Evolutionary conservation across 1,284 basidiomycete species (phyloP).

Genomic region (Grifola frondosa): DNA sequence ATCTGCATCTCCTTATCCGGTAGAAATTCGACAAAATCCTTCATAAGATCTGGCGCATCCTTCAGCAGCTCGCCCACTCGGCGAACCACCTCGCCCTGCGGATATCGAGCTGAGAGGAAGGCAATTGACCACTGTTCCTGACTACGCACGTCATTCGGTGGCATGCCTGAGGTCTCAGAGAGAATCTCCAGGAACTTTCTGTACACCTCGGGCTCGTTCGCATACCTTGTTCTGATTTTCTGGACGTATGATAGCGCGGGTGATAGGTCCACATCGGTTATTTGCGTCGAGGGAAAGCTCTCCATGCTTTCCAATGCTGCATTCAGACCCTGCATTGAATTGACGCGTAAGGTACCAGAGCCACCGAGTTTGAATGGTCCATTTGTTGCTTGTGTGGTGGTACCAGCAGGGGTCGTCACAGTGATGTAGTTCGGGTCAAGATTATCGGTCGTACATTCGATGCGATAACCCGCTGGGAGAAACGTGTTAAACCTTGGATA

Average conservation of each 20-base stretch:
- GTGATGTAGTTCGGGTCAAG: slow-evolving; percentile 68
- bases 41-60: slow-evolving; percentile 85
- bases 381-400: slow-evolving; percentile 40
- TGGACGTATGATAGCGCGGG: slow-evolving; percentile 94
- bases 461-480: slow-evolving; percentile 91
- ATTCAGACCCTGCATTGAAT: too few species aligned
- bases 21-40: slow-evolving; percentile 91
- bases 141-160: slow-evolving; percentile 68
- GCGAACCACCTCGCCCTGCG: slow-evolving; percentile 73
- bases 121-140: slow-evolving; percentile 54
- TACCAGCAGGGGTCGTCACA: slow-evolving; percentile 85
- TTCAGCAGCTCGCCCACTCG: slow-evolving; percentile 87
- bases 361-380: slow-evolving; percentile 19
- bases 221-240: slow-evolving; percentile 94
- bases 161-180: slow-evolving; percentile 51
- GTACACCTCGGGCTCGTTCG: slow-evolving; percentile 85
- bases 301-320: too few species aligned
- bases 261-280: slow-evolving; percentile 45
- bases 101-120: slow-evolving; percentile 18
- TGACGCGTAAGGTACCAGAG: too few species aligned
- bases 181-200: slow-evolving; percentile 93
- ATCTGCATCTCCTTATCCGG: slow-evolving; percentile 63
- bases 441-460: slow-evolving; percentile 71
- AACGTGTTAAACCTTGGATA: slow-evolving; percentile 98
- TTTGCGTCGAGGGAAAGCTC: background rate